Base-by-base conservation (phyloP, 257 asterid species). In the Przewalskia tangutica region DNA sequence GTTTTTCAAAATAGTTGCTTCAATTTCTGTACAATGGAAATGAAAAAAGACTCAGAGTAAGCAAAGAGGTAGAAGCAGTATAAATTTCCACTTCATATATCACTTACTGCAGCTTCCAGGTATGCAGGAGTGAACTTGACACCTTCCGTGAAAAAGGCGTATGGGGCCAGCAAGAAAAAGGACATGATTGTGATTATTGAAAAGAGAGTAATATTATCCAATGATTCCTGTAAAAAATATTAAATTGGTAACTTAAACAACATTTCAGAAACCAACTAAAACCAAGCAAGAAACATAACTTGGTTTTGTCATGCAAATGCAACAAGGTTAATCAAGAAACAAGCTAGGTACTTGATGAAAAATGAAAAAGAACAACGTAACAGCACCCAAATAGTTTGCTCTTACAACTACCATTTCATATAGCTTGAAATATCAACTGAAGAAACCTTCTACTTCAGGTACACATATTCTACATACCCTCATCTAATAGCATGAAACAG, bases 81-180 rank as follows among this genome's bases (percentile, higher is more conserved):
- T 23, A 60, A 7, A 65, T 34, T 51, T 63, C 32, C 77, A 51
- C 79, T 77, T 77, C 3, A 56, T 67, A 46, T 50, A 82, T 42
- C 66, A 90, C 97, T 84, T 86, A 94, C 98, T 85, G 96, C 87
- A 80, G 97, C 86, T 85, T 89, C 92, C 68, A 94, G 87, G 86
- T 88, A 88, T 10, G 94, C 56, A 81, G 99, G 97, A 71, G 97
- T 91, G 85, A 89, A 84, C 86, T 89, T 89, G 71, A 89, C 84
- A 81, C 92, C 92, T 86, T 89, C 92, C 81, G 77, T 64, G 84
- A 87, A 86, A 13, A 89, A 46, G 81, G 92, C 71, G 23, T 76
- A 64, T 50, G 92, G 92, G n/a, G 88, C 87, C 89, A 89, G 55
- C 82, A 89, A 84, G 86, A 89, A 44, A 58, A 89, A 83, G 84